These are phyloP conservation scores for Eimeria praecox DNA, from an alignment of 169 alveolate species.

Conservation along the genomic window DNA sequence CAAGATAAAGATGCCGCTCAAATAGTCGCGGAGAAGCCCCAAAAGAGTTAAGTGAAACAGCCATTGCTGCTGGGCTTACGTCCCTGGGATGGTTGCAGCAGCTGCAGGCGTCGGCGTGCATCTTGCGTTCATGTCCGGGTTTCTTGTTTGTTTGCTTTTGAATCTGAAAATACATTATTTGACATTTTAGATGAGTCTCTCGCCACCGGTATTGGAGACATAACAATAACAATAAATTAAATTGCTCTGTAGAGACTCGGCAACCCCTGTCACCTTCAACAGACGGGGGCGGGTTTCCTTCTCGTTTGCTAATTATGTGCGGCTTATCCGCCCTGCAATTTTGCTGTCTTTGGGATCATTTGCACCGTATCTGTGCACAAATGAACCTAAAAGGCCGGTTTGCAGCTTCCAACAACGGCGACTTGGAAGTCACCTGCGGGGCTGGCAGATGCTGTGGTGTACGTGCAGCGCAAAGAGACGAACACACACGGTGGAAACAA, in stretches of 20 bases:
- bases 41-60: background rate
- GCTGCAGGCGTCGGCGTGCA: slow-evolving; percentile 72
- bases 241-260: background rate
- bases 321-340: background rate
- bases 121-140: slow-evolving; percentile 49
- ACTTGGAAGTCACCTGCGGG: slow-evolving; percentile 63
- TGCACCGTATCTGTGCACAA: background rate
- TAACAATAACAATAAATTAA: background rate
- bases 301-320: background rate
- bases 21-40: slow-evolving; percentile 25
- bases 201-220: slow-evolving; percentile 35
- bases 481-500: background rate
- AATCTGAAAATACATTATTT: slow-evolving; percentile 16
- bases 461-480: slow-evolving; percentile 18
- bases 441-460: slow-evolving; percentile 38
- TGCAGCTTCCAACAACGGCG: background rate
- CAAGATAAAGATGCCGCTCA: slow-evolving; percentile 25
- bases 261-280: slow-evolving; percentile 39
- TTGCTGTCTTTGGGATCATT: background rate
- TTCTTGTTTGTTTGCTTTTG: slow-evolving; percentile 69
- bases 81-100: slow-evolving; percentile 62
- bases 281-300: background rate
- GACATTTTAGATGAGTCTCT: slow-evolving; percentile 5
- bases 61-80: slow-evolving; percentile 19
- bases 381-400: background rate